These are phyloP conservation scores for Plenodomus biglobosus DNA, from an alignment of 2,329 filamentous ascomycete species.

Conservation along the genomic window DNA sequence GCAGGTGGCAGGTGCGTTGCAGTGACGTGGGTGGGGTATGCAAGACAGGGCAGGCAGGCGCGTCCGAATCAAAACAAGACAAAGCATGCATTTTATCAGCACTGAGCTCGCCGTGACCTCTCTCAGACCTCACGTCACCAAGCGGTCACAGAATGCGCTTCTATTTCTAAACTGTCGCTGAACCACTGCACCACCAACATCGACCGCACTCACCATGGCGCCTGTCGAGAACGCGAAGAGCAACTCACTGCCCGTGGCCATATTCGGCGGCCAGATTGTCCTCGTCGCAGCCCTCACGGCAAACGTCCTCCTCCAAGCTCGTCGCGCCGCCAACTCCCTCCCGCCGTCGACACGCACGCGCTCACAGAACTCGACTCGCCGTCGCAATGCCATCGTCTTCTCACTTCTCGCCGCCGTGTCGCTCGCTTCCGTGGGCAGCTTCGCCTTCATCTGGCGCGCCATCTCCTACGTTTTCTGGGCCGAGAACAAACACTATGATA, in stretches of 20 bases:
- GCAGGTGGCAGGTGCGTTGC: constrained; percentile 3
- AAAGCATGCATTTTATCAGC: neutral
- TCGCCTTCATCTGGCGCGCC: constrained; percentile 48
- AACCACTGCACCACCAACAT: constrained; percentile 1
- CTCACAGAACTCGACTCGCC: constrained; percentile 32
- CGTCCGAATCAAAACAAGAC: constrained; percentile 33
- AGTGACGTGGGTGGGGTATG: constrained; percentile 30
- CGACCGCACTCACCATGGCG: constrained; percentile 29
- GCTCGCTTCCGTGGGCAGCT: constrained; percentile 49
- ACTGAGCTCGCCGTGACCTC: too few relatives aligned
- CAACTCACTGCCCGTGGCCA: constrained; percentile 38
- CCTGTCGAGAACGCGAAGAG: constrained; percentile 39
- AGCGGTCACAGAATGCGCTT: constrained; percentile 17
- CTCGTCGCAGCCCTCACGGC: constrained; percentile 35
- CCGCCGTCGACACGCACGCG: constrained; percentile 42
- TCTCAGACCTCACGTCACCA: constrained; percentile 1
- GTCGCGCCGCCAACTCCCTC: constrained; percentile 34
- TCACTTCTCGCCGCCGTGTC: constrained; percentile 51
- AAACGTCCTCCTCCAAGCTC: constrained; percentile 29
- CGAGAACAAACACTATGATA: constrained; percentile 42
- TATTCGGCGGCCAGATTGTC: constrained; percentile 35
- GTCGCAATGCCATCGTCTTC: constrained; percentile 45
- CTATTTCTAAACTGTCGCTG: constrained; percentile 3
- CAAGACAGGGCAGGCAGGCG: constrained; percentile 11
- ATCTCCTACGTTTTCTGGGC: constrained; percentile 57